Conservation (phyloP, 2,329 filamentous ascomycete genomes). For the Tolypocladium amazonense region DNA sequence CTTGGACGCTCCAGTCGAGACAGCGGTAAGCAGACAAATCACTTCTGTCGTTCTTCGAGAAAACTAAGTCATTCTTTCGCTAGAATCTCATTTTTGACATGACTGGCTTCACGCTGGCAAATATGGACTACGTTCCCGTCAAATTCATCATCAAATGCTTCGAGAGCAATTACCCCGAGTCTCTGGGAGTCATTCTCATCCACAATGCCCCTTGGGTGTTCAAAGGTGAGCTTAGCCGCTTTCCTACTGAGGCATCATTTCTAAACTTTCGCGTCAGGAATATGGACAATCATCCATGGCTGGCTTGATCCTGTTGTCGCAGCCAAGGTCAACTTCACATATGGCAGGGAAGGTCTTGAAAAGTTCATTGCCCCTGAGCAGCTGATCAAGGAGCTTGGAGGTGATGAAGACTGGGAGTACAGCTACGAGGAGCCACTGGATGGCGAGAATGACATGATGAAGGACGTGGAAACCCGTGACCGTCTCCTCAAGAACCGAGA, state of each 20-base stretch:
- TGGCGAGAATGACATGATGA: constrained; percentile 69
- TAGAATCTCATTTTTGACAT: constrained; percentile 93
- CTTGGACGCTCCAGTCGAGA: constrained; percentile 71
- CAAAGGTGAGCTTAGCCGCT: constrained; percentile 47
- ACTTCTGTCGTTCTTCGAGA: background rate
- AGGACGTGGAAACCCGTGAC: constrained; percentile 51
- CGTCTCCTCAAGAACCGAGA: constrained; percentile 53
- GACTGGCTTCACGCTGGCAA: constrained; percentile 87
- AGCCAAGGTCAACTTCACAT: constrained; percentile 86
- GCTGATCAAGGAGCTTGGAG: constrained; percentile 76
- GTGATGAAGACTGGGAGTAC: constrained; percentile 77
- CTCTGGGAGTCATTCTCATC: constrained; percentile 76
- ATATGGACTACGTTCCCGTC: constrained; percentile 96
- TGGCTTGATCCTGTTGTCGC: constrained; percentile 98
- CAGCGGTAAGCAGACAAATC: constrained; percentile 59
- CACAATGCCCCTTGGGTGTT: constrained; percentile 98
- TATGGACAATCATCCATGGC: constrained; percentile 90
- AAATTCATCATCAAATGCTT: constrained; percentile 99
- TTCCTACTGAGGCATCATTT: background rate
- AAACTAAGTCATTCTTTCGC: background rate
- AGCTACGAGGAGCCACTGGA: constrained; percentile 64
- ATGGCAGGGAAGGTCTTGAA: constrained; percentile 66
- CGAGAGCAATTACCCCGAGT: constrained; percentile 96
- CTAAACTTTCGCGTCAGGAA: constrained; percentile 36
- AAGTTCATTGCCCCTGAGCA: constrained; percentile 60